Conservation (phyloP, 805 yeast genomes). For the Lachancea lanzarotensis region DNA sequence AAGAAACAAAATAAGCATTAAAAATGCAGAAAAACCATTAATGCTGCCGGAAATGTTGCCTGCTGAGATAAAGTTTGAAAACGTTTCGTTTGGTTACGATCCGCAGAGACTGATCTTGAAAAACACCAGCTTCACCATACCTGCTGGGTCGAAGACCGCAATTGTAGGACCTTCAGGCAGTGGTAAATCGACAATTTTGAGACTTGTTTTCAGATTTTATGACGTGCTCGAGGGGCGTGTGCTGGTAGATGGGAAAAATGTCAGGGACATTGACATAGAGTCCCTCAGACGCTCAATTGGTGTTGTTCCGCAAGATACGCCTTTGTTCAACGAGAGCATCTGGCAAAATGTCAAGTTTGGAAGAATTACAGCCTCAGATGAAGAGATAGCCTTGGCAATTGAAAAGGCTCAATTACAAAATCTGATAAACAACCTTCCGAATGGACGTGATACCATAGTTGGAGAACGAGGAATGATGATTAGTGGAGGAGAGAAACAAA, state of each 20-base stretch:
- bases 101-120: constrained; percentile 79
- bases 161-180: constrained; percentile 96
- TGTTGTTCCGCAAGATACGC: constrained; percentile 97
- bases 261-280: constrained; percentile 65
- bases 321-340: constrained; percentile 86
- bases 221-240: constrained; percentile 77
- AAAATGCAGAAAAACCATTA: constrained; percentile 60
- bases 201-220: constrained; percentile 82
- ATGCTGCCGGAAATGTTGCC: constrained; percentile 38
- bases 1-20: constrained; percentile 60
- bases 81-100: constrained; percentile 88
- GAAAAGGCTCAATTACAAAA: constrained; percentile 60
- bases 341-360: constrained; percentile 87
- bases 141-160: constrained; percentile 88
- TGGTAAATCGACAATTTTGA: constrained; percentile 86
- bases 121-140: constrained; percentile 77
- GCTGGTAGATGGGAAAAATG: constrained; percentile 82
- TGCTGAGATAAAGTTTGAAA: constrained; percentile 81
- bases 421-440: constrained; percentile 66
- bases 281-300: constrained; percentile 71
- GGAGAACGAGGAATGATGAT: constrained; percentile 99
- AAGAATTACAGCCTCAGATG: constrained; percentile 61
- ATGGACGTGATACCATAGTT: constrained; percentile 77
- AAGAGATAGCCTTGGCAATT: constrained; percentile 60
- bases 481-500: constrained; percentile 97